Conservation (phyloP, 441 rosid genomes). For the Adansonia grandidieri region DNA sequence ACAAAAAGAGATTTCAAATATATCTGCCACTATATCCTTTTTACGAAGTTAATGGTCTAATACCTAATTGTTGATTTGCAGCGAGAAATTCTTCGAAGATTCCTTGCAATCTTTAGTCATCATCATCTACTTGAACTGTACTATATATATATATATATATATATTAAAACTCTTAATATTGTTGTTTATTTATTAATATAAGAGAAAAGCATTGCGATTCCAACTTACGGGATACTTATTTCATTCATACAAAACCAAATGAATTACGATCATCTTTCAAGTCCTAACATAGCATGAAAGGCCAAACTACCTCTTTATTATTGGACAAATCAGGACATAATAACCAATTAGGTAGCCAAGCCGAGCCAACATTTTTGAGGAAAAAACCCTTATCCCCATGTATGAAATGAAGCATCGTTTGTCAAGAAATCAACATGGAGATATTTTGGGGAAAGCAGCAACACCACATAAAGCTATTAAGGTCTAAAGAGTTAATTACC, state of each 20-base stretch:
- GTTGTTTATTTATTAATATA: no score
- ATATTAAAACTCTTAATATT: background rate
- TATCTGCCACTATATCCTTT: background rate
- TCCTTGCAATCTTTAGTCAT: background rate
- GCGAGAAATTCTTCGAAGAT: background rate
- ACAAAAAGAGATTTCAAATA: background rate
- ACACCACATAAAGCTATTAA: background rate
- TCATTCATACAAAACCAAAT: background rate
- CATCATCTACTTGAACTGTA: background rate
- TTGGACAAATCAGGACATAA: background rate
- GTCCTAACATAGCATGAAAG: background rate
- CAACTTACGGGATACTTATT: background rate
- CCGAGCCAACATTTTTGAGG: no score
- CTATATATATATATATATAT: no score
- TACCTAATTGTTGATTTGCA: conserved; percentile 3
- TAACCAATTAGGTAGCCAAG: background rate
- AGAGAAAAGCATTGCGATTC: no score
- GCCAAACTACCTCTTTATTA: conserved; percentile 14
- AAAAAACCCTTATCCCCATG: background rate
- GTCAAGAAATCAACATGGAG: conserved; percentile 13
- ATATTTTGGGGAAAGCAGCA: conserved; percentile 24
- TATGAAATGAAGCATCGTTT: background rate
- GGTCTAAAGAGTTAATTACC: background rate
- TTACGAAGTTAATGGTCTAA: background rate
- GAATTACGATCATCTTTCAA: background rate